A percentile compares a stretch with the other conserved stretches of the same genome.
Evolutionary conservation across 306 rosid genomes (phyloP).

Genomic region (Gastrolobium villosum): DNA sequence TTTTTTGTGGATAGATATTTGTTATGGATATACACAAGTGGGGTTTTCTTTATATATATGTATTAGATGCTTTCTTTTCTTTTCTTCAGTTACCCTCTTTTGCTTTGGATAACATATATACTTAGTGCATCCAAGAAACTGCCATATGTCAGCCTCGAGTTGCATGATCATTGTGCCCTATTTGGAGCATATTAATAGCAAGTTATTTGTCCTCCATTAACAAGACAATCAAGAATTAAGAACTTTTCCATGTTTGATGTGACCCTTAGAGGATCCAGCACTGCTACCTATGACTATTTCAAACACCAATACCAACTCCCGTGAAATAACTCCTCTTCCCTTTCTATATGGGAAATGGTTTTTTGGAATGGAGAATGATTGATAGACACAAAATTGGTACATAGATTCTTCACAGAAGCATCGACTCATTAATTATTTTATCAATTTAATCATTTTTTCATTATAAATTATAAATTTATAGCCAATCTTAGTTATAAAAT

Average conservation of each 20-base stretch:
- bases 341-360: slow-evolving; percentile 9
- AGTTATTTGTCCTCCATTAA: slow-evolving; percentile 62
- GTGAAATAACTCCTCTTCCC: slow-evolving; percentile 11
- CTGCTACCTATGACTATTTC: slow-evolving; percentile 60
- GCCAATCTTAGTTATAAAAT: not conserved
- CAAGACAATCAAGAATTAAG: slow-evolving; percentile 64
- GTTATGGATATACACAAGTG: not conserved
- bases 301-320: slow-evolving; percentile 55
- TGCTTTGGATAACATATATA: slow-evolving; percentile 31
- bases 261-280: slow-evolving; percentile 61
- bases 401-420: slow-evolving; percentile 39
- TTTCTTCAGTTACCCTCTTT: slow-evolving; percentile 26
- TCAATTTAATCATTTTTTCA: not conserved
- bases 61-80: slow-evolving; percentile 42
- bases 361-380: slow-evolving; percentile 29
- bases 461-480: not conserved
- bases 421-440: not conserved
- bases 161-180: slow-evolving; percentile 49
- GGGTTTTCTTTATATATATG: not conserved
- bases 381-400: slow-evolving; percentile 11
- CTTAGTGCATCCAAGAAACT: slow-evolving; percentile 45
- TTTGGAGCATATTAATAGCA: slow-evolving; percentile 53
- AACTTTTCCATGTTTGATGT: slow-evolving; percentile 64
- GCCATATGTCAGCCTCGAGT: slow-evolving; percentile 60
- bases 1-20: not conserved